Conservation (phyloP, 257 asterid genomes). For the Solanum habrochaites region DNA sequence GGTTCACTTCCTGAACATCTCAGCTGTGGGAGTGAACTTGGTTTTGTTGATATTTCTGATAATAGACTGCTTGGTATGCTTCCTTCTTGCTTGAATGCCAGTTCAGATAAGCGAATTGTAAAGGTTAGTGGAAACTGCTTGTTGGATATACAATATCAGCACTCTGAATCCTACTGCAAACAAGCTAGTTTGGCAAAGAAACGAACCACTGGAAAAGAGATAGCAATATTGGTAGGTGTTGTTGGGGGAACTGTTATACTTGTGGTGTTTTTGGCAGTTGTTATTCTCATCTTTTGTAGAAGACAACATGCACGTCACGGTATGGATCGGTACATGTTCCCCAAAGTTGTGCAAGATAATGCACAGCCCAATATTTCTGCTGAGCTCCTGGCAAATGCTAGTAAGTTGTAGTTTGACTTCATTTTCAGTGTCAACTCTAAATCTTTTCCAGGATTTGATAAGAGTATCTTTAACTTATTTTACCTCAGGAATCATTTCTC, state of each 20-base stretch:
- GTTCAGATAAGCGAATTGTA: conserved; percentile 11
- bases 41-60: conserved; percentile 42
- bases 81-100: conserved; percentile 48
- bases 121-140: conserved; percentile 48
- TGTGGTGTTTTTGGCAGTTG: conserved; percentile 26
- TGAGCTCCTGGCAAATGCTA: conserved; percentile 39
- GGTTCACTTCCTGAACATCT: conserved; percentile 33
- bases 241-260: conserved; percentile 26
- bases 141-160: conserved; percentile 29
- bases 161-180: conserved; percentile 29
- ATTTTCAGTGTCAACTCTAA: background rate
- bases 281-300: conserved; percentile 32
- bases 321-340: conserved; percentile 49
- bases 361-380: conserved; percentile 28
- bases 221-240: conserved; percentile 30
- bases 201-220: conserved; percentile 11
- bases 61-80: conserved; percentile 40
- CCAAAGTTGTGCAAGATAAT: conserved; percentile 33
- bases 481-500: conserved; percentile 44
- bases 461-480: background rate
- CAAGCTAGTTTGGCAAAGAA: conserved; percentile 1
- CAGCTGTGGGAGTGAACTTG: conserved; percentile 35
- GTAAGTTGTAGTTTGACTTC: conserved; percentile 19
- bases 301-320: conserved; percentile 29
- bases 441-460: background rate